These are phyloP conservation scores for Acer campestre DNA, from an alignment of 345 rosid species.

Conservation along the genomic window DNA sequence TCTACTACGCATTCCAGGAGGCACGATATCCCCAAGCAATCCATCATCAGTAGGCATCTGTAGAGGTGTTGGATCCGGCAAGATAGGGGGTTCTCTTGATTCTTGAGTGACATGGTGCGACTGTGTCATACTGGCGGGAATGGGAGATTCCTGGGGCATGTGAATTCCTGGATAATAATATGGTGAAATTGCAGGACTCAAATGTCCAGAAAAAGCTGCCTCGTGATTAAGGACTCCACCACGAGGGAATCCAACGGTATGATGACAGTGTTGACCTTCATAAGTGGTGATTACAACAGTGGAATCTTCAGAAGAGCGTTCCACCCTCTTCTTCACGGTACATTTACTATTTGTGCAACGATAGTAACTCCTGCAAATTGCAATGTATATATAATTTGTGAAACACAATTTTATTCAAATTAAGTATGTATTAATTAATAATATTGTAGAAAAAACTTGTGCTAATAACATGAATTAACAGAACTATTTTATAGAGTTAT, in stretches of 20 bases:
- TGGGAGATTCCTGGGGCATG: constrained; percentile 39
- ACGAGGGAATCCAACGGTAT: constrained; percentile 74
- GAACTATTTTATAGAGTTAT: not conserved
- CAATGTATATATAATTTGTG: not conserved
- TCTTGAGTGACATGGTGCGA: constrained; percentile 27
- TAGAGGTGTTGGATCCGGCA: constrained; percentile 21
- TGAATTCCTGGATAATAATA: constrained; percentile 51
- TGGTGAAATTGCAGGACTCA: constrained; percentile 53
- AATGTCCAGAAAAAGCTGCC: constrained; percentile 42
- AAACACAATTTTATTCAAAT: not conserved
- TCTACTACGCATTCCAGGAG: constrained; percentile 69
- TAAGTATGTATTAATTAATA: not conserved
- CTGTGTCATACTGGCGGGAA: constrained; percentile 20
- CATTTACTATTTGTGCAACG: constrained; percentile 93
- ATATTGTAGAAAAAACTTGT: not conserved
- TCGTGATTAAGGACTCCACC: constrained; percentile 70
- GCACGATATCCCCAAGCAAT: constrained; percentile 86
- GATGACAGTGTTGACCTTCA: constrained; percentile 99
- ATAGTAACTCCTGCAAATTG: constrained; percentile 77
- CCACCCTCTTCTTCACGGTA: constrained; percentile 97
- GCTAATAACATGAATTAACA: not conserved
- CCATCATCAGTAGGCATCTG: constrained; percentile 56
- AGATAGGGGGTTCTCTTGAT: constrained; percentile 18
- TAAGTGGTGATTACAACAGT: constrained; percentile 84
- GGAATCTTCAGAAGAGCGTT: constrained; percentile 87